phyloP scores from a whole-genome alignment of 2,329 filamentous ascomycete genomes.

The Sclerotinia spermophila region DNA sequence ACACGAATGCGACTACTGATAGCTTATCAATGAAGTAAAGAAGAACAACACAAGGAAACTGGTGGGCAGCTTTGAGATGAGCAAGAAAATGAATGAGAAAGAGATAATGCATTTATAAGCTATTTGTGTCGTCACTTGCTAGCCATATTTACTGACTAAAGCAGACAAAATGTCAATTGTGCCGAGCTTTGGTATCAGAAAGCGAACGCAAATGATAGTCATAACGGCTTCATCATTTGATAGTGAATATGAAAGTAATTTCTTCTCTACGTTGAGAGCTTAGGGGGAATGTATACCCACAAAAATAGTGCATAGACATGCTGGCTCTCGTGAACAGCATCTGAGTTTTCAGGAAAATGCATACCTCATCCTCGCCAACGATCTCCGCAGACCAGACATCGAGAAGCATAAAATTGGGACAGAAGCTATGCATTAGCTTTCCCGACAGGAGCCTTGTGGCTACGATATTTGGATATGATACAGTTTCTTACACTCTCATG shows the following conservation, averaged over 20 bases:
- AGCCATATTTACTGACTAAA: neutral
- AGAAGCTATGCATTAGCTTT: constrained; percentile 38
- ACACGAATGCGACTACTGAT: neutral
- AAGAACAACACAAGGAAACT: neutral
- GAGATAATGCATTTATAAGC: neutral
- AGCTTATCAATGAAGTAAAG: neutral
- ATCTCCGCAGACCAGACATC: constrained; percentile 29
- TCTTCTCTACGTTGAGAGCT: neutral
- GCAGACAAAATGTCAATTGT: neutral
- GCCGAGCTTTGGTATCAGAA: neutral
- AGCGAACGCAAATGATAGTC: neutral
- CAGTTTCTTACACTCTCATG: constrained; percentile 45
- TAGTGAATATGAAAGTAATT: neutral
- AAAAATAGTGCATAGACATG: too few relatives aligned
- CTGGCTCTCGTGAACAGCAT: neutral
- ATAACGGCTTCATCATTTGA: neutral
- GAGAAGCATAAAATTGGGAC: constrained; percentile 34
- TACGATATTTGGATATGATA: constrained; percentile 34
- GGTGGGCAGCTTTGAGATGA: neutral
- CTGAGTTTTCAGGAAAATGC: constrained; percentile 28
- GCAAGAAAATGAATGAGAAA: too few relatives aligned
- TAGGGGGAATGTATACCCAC: neutral
- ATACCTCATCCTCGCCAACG: constrained; percentile 33
- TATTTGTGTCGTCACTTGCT: neutral
- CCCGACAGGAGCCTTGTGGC: constrained; percentile 30